Evolutionary conservation across 306 rosid genomes (phyloP).

Genomic region (Fragaria iinumae): DNA sequence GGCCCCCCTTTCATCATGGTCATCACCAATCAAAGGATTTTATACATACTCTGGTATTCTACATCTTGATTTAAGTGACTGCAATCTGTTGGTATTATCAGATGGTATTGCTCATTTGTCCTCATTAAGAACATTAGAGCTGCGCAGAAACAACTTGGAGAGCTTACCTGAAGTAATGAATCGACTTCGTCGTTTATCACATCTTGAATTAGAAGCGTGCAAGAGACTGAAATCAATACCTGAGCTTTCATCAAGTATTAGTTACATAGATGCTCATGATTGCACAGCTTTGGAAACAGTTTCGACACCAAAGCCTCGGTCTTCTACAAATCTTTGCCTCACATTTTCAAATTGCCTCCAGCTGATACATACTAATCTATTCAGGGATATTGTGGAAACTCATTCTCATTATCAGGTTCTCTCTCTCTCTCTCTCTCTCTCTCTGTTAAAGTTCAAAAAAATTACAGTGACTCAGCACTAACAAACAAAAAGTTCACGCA

Average conservation of each 20-base stretch:
- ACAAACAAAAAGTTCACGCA: neutral
- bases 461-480: neutral
- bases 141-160: neutral
- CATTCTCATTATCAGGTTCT: neutral
- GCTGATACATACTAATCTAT: neutral
- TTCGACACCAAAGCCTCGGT: neutral
- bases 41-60: neutral
- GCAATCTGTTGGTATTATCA: neutral
- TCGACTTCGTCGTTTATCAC: neutral
- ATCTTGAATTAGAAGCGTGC: neutral
- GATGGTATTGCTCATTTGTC: neutral
- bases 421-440: neutral
- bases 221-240: slow-evolving; percentile 1
- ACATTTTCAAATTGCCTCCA: neutral
- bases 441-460: neutral
- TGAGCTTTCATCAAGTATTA: neutral
- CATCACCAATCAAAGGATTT: neutral
- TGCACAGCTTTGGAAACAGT: neutral
- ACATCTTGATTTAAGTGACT: neutral
- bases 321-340: neutral
- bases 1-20: neutral
- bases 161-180: neutral
- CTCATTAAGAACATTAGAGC: neutral
- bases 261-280: neutral
- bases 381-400: neutral